Evolutionary conservation across 2,329 filamentous ascomycete genomes (phyloP), one percentile per base, ranked within the genome.

Genomic region (Fusarium piperis): DNA sequence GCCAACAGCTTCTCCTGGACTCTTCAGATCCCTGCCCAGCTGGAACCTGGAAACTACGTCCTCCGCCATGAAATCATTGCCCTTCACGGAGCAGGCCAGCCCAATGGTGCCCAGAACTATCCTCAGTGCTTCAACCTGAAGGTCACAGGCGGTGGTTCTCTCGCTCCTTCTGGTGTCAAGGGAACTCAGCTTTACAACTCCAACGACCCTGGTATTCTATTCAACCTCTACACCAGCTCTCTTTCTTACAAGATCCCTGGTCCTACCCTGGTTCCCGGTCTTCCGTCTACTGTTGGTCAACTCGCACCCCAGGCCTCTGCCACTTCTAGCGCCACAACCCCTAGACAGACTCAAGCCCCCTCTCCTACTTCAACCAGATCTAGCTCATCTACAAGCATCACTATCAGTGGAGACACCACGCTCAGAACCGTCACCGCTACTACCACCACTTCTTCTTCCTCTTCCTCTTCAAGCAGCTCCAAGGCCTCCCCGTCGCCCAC

Each of bases 11-110:
- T 77, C 67, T 75, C 72, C 13, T 80, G 78, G 78, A 75, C 76
- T 3, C 66, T 81, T 33, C 79, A 79, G 18, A 78, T 83, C 10
- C 82, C 82, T 5, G 53, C 64, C 0, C 58, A 71, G 8, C 70
- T 83, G 2, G 79, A 77, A 4, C 52, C 81, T 0, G 82, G 82
- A 0, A 79, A 82, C 74, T 88, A 87, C 70, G 84, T 88, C 23
- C 73, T 88, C 33, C 83, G 86, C 3, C 85, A 87, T 72, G 86
- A 88, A 72, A 85, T 88, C 52, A 84, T 88, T 60, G 86, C 86
- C 3, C 77, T 88, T n/a, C 86, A 88, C 59, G 76, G 79, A 0
- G 81, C 81, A 2, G 79, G 80, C 15, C 67, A 76, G 3, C 80
- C 81, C 28, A 84, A 85, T 57, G 85, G 85, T 26, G 85, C 85